Base-by-base conservation (phyloP, 441 rosid genomes). In the Sinapis alba region DNA sequence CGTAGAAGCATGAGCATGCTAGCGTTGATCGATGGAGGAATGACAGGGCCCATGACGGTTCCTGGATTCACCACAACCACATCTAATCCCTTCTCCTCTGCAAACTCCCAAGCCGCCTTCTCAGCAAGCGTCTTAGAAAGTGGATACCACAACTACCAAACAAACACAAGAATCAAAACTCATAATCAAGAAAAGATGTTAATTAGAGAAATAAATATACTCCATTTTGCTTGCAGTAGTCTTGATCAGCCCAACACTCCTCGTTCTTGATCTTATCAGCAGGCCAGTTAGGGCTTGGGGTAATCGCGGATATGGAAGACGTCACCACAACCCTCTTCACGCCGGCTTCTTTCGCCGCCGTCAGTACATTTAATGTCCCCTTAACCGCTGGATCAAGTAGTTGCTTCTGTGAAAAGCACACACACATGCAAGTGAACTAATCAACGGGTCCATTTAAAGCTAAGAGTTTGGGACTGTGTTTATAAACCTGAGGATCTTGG, bases 1-100 rank as follows among this genome's bases (percentile, higher is more conserved):
- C 90, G 94, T 9, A 72, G 18, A 76, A 92, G 86, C 88, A 89
- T 80, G 76, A 87, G 2, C 99, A 92, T 94, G 83, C 98, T 94
- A 1, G 90, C 93, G 81, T 90, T 90, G 7, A 90, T 80, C 0
- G 83, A 83, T 0, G 93, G 91, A 0, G 94, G 83, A 76, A 94
- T 88, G 30, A 85, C 81, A 66, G 94, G 90, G 4, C 97, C 96
- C 95, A 92, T 83, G 54, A 94, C 99, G 0, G 97, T 88, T n/a
- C 96, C 98, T 7, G 98, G 97, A 83, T 94, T 92, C 78, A 94
- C 94, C 73, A 83, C 96, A 81, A 94, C 98, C 45, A 92, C 87
- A 73, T 94, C 97, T 65, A 94, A 78, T 38, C 86, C 97, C 12
- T 82, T 86, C 83, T 90, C 84, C 78, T 83, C 78, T 13, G 97